Conservation (phyloP, 2,329 filamentous ascomycete species). For the Ampelomyces quisqualis region DNA sequence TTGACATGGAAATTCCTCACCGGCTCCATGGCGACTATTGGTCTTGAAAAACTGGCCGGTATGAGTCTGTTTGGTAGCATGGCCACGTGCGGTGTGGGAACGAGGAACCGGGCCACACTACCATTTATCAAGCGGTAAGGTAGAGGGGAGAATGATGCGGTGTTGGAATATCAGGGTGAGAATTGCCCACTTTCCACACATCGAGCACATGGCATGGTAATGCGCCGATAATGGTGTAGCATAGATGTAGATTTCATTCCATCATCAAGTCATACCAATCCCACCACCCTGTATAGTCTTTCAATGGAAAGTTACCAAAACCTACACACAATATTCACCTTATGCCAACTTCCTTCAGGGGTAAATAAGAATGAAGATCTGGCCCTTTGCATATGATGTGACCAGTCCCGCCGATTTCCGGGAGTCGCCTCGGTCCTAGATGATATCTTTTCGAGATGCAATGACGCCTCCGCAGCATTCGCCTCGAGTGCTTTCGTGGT, state of each 20-base stretch:
- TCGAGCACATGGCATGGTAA: no score
- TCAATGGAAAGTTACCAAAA: background rate
- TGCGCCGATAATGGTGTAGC: background rate
- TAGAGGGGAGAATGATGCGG: background rate
- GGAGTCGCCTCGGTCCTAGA: no score
- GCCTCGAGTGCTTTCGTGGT: no score
- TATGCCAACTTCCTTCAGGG: no score
- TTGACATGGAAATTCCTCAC: conserved; percentile 14
- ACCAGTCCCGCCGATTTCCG: no score
- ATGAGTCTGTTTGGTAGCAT: conserved; percentile 20
- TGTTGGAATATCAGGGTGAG: no score
- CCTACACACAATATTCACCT: background rate
- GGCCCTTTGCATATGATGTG: no score
- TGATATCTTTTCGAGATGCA: no score
- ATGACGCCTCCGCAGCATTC: no score
- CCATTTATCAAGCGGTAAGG: background rate
- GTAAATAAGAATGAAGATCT: no score
- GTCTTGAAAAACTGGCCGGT: conserved; percentile 11
- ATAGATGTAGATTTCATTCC: conserved; percentile 7
- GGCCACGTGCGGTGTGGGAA: conserved; percentile 20
- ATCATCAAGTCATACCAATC: conserved; percentile 8
- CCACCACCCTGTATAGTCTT: conserved; percentile 1
- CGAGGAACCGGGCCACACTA: conserved; percentile 10
- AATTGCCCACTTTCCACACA: no score
- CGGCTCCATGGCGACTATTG: conserved; percentile 11